Percentiles rank a stretch among this genome's conserved stretches.
phyloP scores from a whole-genome alignment of 2,329 filamentous ascomycete genomes.

The Fusarium circinatum region DNA sequence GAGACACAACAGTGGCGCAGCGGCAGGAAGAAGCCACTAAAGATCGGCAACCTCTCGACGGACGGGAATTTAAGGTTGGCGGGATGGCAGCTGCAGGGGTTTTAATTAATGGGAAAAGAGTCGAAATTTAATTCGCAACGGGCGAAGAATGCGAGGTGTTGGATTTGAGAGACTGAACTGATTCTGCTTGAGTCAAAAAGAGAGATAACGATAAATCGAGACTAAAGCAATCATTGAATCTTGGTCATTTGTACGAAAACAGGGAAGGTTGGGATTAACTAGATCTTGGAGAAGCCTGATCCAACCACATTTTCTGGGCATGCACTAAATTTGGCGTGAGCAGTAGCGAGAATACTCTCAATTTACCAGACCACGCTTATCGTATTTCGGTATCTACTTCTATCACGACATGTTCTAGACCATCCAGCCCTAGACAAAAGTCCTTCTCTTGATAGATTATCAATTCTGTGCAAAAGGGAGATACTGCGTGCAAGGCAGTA shows the following conservation, averaged over 20 bases:
- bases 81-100: slow-evolving; percentile 35
- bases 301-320: slow-evolving; percentile 30
- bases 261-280: slow-evolving; percentile 23
- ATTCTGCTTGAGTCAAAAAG: not conserved
- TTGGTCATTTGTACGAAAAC: slow-evolving; percentile 6
- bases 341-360: slow-evolving; percentile 21
- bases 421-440: not conserved
- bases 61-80: slow-evolving; percentile 34
- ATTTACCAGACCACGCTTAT: slow-evolving; percentile 16
- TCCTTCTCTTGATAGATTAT: not conserved
- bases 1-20: slow-evolving; percentile 36
- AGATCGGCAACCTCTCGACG: slow-evolving; percentile 26
- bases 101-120: slow-evolving; percentile 11
- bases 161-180: not conserved
- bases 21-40: slow-evolving; percentile 18
- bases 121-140: not conserved
- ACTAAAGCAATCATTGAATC: not conserved
- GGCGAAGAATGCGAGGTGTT: not conserved
- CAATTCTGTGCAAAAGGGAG: not conserved
- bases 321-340: slow-evolving; percentile 29
- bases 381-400: not conserved
- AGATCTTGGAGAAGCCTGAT: slow-evolving; percentile 7
- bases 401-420: slow-evolving; percentile 10
- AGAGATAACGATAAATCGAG: not conserved
- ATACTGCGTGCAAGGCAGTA: not conserved